These are phyloP conservation scores for Sclerotinia trifoliorum DNA, from an alignment of 2,329 filamentous ascomycete species.

Conservation along the genomic window DNA sequence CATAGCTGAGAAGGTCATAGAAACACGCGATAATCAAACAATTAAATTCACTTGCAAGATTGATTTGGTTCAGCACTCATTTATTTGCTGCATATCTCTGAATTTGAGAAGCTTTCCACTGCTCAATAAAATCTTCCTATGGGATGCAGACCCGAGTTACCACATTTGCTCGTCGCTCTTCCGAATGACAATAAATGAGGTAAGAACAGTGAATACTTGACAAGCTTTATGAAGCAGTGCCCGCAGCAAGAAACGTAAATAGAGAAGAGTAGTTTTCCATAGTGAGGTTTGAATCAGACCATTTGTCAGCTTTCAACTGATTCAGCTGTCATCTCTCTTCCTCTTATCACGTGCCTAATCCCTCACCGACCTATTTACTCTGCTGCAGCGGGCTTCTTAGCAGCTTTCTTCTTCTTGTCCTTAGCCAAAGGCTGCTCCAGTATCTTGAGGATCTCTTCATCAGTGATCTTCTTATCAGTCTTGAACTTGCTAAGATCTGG, in stretches of 20 bases:
- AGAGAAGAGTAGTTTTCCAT: constrained; percentile 6
- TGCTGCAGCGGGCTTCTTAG: constrained; percentile 44
- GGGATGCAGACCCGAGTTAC: constrained; percentile 19
- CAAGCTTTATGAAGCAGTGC: constrained; percentile 21
- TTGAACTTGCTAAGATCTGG: constrained; percentile 80
- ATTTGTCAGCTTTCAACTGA: constrained; percentile 3
- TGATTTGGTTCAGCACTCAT: constrained; percentile 7
- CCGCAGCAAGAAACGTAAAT: constrained; percentile 28
- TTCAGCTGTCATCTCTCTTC: constrained; percentile 5
- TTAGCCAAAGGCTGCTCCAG: constrained; percentile 83
- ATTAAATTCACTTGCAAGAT: constrained; percentile 10
- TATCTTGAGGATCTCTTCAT: constrained; percentile 93
- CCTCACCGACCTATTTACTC: constrained; percentile 40
- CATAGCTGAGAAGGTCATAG: not conserved
- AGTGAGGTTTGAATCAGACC: constrained; percentile 7
- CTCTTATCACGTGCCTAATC: constrained; percentile 38
- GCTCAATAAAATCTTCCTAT: constrained; percentile 19
- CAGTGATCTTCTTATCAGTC: constrained; percentile 96
- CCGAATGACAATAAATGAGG: constrained; percentile 12
- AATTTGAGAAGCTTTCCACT: constrained; percentile 32
- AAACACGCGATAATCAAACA: not conserved
- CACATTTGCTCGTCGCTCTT: not conserved
- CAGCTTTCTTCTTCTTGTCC: constrained; percentile 59
- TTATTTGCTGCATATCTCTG: constrained; percentile 33
- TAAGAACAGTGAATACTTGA: constrained; percentile 14